Evolutionary conservation across 768 basidiomycete genomes (phyloP).

Genomic region (Xerocomus potaroensis): DNA sequence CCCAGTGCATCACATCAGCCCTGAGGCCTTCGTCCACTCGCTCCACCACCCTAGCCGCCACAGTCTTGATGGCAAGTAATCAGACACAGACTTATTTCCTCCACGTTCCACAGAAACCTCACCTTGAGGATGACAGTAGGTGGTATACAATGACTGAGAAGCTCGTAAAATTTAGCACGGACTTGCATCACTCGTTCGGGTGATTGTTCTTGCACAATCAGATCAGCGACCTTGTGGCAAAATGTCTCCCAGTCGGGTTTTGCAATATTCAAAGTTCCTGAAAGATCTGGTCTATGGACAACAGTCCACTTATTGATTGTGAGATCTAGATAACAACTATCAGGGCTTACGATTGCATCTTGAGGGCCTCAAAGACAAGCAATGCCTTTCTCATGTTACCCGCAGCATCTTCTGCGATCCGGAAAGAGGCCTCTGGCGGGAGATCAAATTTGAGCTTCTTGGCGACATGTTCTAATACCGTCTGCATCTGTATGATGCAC

Average conservation of each 20-base stretch:
- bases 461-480: constrained; percentile 75
- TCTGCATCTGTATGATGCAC: constrained; percentile 61
- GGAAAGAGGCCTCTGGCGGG: constrained; percentile 69
- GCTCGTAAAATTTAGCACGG: constrained; percentile 88
- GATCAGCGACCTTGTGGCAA: constrained; percentile 85
- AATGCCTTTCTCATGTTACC: constrained; percentile 96
- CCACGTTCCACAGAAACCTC: not conserved
- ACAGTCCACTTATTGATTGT: not conserved
- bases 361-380: constrained; percentile 90
- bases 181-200: constrained; percentile 90
- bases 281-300: constrained; percentile 66
- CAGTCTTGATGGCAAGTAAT: constrained; percentile 54
- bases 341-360: constrained; percentile 84
- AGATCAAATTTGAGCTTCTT: constrained; percentile 75
- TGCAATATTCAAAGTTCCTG: constrained; percentile 74
- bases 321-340: not conserved
- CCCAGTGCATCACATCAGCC: constrained; percentile 96
- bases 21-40: constrained; percentile 88
- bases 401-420: constrained; percentile 74
- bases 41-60: constrained; percentile 83
- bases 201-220: constrained; percentile 85
- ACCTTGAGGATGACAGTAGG: constrained; percentile 91
- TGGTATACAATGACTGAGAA: constrained; percentile 96
- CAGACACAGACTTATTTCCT: constrained; percentile 1
- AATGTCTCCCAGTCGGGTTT: constrained; percentile 99